A percentile compares a stretch with the other conserved stretches of the same genome.
Conservation (phyloP, 2,329 filamentous ascomycete genomes). For the Ophiostoma himal-ulmi region DNA sequence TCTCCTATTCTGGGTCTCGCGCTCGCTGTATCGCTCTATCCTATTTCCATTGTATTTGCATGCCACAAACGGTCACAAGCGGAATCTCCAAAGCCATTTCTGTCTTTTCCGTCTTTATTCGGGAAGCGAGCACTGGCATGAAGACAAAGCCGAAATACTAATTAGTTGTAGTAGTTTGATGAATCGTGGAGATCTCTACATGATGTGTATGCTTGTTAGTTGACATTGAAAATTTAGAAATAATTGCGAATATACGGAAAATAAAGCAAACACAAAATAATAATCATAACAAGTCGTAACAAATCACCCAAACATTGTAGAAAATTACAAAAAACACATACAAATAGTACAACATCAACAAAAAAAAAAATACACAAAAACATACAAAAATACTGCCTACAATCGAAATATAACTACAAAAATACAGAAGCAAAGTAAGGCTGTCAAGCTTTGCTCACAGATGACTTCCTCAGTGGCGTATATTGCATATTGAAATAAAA, state of each 20-base stretch:
- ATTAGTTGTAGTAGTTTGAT: background rate
- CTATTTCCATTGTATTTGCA: conserved; percentile 5
- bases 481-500: background rate
- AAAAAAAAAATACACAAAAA: background rate
- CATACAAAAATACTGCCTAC: background rate
- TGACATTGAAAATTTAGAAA: too few relatives aligned
- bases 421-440: background rate
- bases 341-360: background rate
- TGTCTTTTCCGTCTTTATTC: background rate
- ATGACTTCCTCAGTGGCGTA: too few relatives aligned
- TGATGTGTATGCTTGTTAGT: too few relatives aligned
- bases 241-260: background rate
- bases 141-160: background rate
- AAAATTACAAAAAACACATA: background rate
- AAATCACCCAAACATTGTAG: background rate
- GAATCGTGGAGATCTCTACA: background rate
- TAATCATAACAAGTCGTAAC: background rate
- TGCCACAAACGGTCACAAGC: background rate
- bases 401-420: background rate
- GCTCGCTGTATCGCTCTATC: conserved; percentile 11
- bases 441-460: background rate
- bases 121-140: conserved; percentile 6
- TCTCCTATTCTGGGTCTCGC: conserved; percentile 10
- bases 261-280: background rate
- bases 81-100: background rate